phyloP scores from a whole-genome alignment of 305 asterid genomes.

The Euphrasia arctica region DNA sequence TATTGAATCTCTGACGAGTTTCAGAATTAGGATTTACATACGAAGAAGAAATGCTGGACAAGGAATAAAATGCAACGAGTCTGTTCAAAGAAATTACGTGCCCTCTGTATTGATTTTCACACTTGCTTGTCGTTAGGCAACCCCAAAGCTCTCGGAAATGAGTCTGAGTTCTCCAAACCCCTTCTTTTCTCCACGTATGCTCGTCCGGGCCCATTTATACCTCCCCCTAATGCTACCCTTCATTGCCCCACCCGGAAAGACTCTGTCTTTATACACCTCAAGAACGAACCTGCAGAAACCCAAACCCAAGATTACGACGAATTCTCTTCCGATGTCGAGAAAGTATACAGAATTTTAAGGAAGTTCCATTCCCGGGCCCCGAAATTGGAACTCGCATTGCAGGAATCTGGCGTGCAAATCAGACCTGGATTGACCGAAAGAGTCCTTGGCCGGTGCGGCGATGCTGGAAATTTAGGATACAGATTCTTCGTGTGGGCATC shows the following conservation, averaged over 20 bases:
- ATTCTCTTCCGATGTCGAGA: slow-evolving; percentile 73
- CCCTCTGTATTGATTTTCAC: slow-evolving; percentile 28
- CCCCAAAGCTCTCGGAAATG: slow-evolving; percentile 7
- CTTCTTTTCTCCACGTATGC: slow-evolving; percentile 36
- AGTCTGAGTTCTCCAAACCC: slow-evolving; percentile 27
- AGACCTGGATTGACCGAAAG: slow-evolving; percentile 81
- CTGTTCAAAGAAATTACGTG: slow-evolving; percentile 27
- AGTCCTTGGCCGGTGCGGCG: slow-evolving; percentile 86
- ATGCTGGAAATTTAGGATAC: slow-evolving; percentile 91
- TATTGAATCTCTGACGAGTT: too few relatives aligned
- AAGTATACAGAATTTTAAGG: slow-evolving; percentile 56
- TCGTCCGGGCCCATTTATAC: slow-evolving; percentile 24
- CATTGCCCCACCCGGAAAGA: slow-evolving; percentile 21
- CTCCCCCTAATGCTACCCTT: slow-evolving; percentile 1
- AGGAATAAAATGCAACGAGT: slow-evolving; percentile 28
- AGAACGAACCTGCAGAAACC: slow-evolving; percentile 32
- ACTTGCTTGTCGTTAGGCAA: slow-evolving; percentile 19
- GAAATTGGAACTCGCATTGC: slow-evolving; percentile 83
- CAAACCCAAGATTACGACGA: slow-evolving; percentile 45
- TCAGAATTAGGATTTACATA: too few relatives aligned
- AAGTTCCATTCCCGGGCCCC: slow-evolving; percentile 78
- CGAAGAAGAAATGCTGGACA: too few relatives aligned
- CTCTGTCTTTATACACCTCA: slow-evolving; percentile 35
- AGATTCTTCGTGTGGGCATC: slow-evolving; percentile 84
- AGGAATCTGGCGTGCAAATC: slow-evolving; percentile 61